These are phyloP conservation scores for Fusarium virguliforme DNA, from an alignment of 2,329 filamentous ascomycete species.

Conservation along the genomic window DNA sequence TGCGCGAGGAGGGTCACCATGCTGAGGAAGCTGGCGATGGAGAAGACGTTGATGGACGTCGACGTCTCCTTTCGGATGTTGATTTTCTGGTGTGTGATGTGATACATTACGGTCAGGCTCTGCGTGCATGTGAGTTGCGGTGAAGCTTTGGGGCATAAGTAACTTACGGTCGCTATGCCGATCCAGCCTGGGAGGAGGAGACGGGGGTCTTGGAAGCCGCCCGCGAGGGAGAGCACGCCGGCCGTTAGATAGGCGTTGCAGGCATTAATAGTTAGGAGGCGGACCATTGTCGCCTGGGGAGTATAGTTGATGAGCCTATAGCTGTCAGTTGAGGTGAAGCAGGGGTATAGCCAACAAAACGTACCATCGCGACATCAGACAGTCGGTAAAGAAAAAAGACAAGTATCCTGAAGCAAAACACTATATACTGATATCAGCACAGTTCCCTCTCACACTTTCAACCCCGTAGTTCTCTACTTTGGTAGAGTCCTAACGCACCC, in stretches of 20 bases:
- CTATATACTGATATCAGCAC: constrained; percentile 59
- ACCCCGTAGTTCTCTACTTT: not conserved
- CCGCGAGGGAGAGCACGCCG: constrained; percentile 78
- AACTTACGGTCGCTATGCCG: constrained; percentile 78
- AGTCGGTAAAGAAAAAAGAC: constrained; percentile 88
- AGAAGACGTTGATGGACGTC: constrained; percentile 83
- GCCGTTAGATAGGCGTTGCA: constrained; percentile 84
- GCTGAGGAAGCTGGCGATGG: constrained; percentile 82
- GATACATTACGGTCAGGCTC: constrained; percentile 82
- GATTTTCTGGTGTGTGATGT: constrained; percentile 83
- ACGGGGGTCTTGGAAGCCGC: constrained; percentile 78
- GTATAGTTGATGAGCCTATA: constrained; percentile 86
- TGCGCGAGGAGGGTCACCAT: constrained; percentile 80
- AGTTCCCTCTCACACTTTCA: constrained; percentile 7
- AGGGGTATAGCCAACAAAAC: constrained; percentile 47
- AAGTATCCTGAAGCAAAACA: constrained; percentile 84
- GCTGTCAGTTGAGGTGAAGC: constrained; percentile 20
- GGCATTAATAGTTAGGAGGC: constrained; percentile 81
- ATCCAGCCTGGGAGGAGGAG: constrained; percentile 85
- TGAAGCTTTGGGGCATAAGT: constrained; percentile 6
- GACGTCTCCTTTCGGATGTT: constrained; percentile 86
- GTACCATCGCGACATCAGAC: constrained; percentile 86
- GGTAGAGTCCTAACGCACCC: constrained; percentile 68
- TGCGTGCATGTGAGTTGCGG: constrained; percentile 52
- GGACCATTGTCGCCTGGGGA: constrained; percentile 84